Evolutionary conservation across 352 stramenopile species (phyloP), one percentile per base, ranked within the genome.

Genomic region (Nothophytophthora sp.): DNA sequence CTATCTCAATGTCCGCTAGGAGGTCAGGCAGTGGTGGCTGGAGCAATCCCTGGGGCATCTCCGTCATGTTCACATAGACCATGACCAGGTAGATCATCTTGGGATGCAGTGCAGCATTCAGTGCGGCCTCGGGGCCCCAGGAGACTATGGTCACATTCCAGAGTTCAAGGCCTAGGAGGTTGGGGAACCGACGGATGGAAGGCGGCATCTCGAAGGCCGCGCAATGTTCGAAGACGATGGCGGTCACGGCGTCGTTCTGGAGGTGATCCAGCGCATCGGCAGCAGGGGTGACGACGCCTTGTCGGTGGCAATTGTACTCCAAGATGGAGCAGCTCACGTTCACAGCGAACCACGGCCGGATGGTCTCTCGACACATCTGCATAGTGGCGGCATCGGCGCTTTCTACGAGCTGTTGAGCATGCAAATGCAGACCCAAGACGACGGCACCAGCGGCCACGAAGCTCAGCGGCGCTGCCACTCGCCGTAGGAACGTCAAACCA

Each of bases 1-100:
- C 60, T n/a, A 82, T 69, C 34, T 82, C 71, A 30, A 79, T 68
- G 22, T 86, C 76, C 9, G 41, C 70, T n/a, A 82, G 54, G 4
- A 71, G 63, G 3, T 45, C 50, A 0, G 73, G 76, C 0, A 83
- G 50, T 8, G 59, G 24, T 2, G 19, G 11, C 11, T 60, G 48
- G 3, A 83, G 38, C 2, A 80, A 20, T 8, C 68, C 68, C 27
- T 65, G 50, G 5, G 75, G 75, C 19, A 81, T 49, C 9, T 48
- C 35, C 0, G 60, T 78, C 68, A 88, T 82, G 50, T 86, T 81
- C 16, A 68, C 56, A 24, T 63, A 64, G 4, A 67, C 60, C 23
- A 86, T 70, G 20, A 73, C 53, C n/a, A 81, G 63, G 19, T 72
- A 72, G 0, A 61, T 50, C 34, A 83, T 58, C 1, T 50, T 37